A percentile compares a stretch with the other conserved stretches of the same genome.
phyloP scores from a whole-genome alignment of 164 flowering plant genomes.

The Dillenia suffruticosa region DNA sequence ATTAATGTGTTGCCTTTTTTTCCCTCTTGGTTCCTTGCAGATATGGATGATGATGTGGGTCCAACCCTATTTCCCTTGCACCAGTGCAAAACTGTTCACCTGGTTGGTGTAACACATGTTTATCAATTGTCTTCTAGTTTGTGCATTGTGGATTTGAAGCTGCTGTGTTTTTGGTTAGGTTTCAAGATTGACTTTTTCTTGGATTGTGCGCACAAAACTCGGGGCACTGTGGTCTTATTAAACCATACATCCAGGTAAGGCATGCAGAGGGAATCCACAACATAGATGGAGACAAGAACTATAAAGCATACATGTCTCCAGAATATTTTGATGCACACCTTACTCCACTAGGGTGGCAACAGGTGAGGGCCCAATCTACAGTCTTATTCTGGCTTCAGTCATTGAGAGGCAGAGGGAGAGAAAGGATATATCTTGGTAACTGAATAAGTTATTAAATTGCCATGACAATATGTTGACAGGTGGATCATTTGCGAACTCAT shows the following conservation, averaged over 20 bases:
- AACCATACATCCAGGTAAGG: slow-evolving; percentile 52
- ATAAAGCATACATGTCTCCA: slow-evolving; percentile 43
- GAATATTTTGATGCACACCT: slow-evolving; percentile 74
- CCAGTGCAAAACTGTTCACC: slow-evolving; percentile 65
- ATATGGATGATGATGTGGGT: slow-evolving; percentile 37
- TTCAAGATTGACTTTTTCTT: too few relatives aligned
- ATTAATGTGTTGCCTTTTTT: too few relatives aligned
- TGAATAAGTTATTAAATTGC: too few relatives aligned
- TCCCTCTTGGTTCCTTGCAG: slow-evolving; percentile 14
- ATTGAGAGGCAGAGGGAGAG: too few relatives aligned
- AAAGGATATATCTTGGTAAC: too few relatives aligned
- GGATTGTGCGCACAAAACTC: too few relatives aligned
- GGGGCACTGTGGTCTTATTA: slow-evolving; percentile 4
- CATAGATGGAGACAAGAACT: slow-evolving; percentile 70
- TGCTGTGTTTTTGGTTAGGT: not conserved
- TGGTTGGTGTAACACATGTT: slow-evolving; percentile 34
- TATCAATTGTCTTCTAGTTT: not conserved
- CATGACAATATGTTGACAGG: slow-evolving; percentile 33
- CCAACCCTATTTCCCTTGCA: slow-evolving; percentile 57
- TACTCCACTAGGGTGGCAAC: slow-evolving; percentile 83
- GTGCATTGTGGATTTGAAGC: slow-evolving; percentile 8
- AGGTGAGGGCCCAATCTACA: slow-evolving; percentile 37
- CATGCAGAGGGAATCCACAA: slow-evolving; percentile 95
- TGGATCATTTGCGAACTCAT: slow-evolving; percentile 72
- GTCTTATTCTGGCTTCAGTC: too few relatives aligned